phyloP scores from a whole-genome alignment of 75 land plant species.

The Larix kaempferi region DNA sequence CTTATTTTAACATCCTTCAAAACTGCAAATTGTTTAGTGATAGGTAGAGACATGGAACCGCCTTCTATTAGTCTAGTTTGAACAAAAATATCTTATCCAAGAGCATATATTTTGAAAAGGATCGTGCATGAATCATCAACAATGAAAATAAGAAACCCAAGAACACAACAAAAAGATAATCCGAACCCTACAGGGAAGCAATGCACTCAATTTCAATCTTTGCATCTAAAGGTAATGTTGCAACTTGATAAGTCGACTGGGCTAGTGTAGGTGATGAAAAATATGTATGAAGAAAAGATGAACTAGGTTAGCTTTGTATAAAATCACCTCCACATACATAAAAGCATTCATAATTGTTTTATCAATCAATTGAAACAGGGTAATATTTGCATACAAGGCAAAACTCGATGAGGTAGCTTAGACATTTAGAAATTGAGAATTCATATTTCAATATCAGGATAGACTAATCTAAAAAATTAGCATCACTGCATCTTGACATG shows the following conservation, averaged over 20 bases:
- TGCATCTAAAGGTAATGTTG: conserved; percentile 86
- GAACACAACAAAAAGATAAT: background rate
- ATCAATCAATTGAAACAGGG: too few relatives aligned
- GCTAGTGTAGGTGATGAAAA: conserved; percentile 84
- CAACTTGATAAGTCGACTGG: conserved; percentile 93
- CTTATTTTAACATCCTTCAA: background rate
- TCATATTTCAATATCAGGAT: too few relatives aligned
- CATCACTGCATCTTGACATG: background rate
- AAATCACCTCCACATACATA: background rate
- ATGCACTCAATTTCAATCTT: conserved; percentile 95
- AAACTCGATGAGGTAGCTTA: background rate
- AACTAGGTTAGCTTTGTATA: background rate
- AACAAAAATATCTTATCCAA: background rate
- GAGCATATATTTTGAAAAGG: background rate
- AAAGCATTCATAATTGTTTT: background rate
- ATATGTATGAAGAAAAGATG: conserved; percentile 40
- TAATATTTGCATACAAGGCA: background rate
- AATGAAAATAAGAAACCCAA: background rate
- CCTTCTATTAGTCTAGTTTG: background rate
- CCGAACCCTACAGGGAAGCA: conserved; percentile 48
- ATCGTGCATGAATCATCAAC: background rate
- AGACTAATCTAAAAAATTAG: background rate
- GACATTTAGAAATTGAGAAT: too few relatives aligned
- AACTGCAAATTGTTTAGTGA: background rate
- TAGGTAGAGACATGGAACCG: too few relatives aligned